These are phyloP conservation scores for Quambalaria eucalypti DNA, from an alignment of 1,284 basidiomycete genomes.

Conservation along the genomic window DNA sequence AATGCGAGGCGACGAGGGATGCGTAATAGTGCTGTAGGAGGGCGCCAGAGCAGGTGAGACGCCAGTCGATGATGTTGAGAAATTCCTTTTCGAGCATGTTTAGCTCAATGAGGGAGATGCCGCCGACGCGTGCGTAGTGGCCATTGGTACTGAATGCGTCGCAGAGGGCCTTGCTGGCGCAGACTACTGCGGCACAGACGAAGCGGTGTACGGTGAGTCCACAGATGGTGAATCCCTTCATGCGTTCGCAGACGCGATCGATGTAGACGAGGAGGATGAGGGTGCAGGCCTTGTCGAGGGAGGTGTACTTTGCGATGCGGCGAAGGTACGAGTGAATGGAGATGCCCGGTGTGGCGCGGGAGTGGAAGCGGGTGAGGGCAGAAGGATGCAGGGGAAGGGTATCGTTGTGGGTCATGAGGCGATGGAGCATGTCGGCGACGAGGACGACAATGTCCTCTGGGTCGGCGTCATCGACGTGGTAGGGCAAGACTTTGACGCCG, in stretches of 20 bases:
- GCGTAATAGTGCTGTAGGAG: constrained; percentile 44
- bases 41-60: constrained; percentile 29
- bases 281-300: constrained; percentile 42
- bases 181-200: constrained; percentile 42
- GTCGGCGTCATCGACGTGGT: constrained; percentile 39
- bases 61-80: constrained; percentile 42
- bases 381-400: constrained; percentile 41
- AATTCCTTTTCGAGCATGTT: constrained; percentile 47
- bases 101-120: constrained; percentile 42
- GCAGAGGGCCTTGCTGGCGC: constrained; percentile 43
- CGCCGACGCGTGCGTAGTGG: constrained; percentile 44
- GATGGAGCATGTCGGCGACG: constrained; percentile 42
- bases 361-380: constrained; percentile 43
- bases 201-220: constrained; percentile 45
- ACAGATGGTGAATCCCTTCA: constrained; percentile 44
- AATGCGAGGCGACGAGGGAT: constrained; percentile 36
- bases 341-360: constrained; percentile 41
- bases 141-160: constrained; percentile 45
- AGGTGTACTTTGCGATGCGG: constrained; percentile 44
- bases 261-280: constrained; percentile 45
- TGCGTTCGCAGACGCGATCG: constrained; percentile 41
- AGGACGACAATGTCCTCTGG: constrained; percentile 38
- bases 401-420: constrained; percentile 43
- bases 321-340: constrained; percentile 37
- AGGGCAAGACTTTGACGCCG: constrained; percentile 16